Percentiles rank a stretch among this genome's conserved stretches.
Evolutionary conservation across 495 filamentous ascomycete species (phyloP).

Genomic region (Aspergillus asperescens): DNA sequence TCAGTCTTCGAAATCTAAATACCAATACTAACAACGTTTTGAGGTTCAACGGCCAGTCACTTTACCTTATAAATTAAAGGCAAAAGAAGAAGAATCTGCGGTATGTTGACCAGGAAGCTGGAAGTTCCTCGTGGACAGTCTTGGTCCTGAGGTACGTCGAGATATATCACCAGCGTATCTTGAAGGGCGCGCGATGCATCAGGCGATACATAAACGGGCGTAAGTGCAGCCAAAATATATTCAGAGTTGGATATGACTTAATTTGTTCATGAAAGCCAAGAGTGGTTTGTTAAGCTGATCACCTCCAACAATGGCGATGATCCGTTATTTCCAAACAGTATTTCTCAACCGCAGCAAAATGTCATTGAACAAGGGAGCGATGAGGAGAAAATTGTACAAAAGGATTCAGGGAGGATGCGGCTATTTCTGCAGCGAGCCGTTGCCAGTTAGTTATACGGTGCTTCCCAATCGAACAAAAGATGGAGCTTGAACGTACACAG

Average conservation of each 20-base stretch:
- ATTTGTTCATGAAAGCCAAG: not conserved
- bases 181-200: not conserved
- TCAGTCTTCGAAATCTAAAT: slow-evolving; percentile 12
- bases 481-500: slow-evolving; percentile 20
- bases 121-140: not conserved
- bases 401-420: not conserved
- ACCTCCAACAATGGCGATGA: slow-evolving; percentile 5
- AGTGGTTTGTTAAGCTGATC: not conserved
- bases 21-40: not conserved
- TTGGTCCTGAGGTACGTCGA: not conserved
- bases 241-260: not conserved
- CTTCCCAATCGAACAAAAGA: not conserved
- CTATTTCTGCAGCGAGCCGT: slow-evolving; percentile 9
- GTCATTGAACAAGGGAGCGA: slow-evolving; percentile 18
- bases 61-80: slow-evolving; percentile 5
- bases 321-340: slow-evolving; percentile 7
- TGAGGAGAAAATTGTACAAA: not conserved
- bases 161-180: not conserved
- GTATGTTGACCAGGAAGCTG: not conserved
- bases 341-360: not conserved
- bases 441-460: slow-evolving; percentile 3
- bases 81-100: not conserved
- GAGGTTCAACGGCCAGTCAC: not conserved
- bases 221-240: not conserved
- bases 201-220: not conserved